Base-by-base conservation (phyloP, 345 rosid genomes). In the Aegle marmelos region DNA sequence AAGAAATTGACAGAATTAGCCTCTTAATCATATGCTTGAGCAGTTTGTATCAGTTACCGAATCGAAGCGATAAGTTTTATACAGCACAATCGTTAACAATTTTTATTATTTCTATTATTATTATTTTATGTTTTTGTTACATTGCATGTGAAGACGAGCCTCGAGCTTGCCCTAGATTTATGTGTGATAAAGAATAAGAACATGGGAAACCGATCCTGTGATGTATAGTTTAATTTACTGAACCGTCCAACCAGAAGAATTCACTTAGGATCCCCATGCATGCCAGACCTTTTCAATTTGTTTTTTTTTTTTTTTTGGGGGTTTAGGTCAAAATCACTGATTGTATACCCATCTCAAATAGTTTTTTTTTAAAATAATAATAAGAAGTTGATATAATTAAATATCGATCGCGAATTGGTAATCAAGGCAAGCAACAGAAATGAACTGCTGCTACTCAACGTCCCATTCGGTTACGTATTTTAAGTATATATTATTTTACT, bases 191-290 rank as follows among this genome's bases (percentile, higher is more conserved):
- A 30, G 6, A 2, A 65, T 33, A 7, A 3, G 45, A 33, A 28
- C 11, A 48, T 27, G 73, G 33, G 37, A 48, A 45, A 16, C 28
- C 10, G n/a, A 21, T 66, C 27, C 4, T 9, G 57, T 17, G 13
- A 2, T 9, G 0, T 22, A 65, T 19, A 19, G 34, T 34, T 34
- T 16, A 31, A 8, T 27, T 61, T 25, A 62, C 36, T n/a, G 28
- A 28, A 34, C 5, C 24, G 30, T 14, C 50, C n/a, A 72, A n/a
- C 14, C n/a, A 58, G 45, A 33, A 58, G 16, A 58, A 73, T 58
- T 72, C 76, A 58, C 54, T 73, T 73, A 2, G 76, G 76, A 73
- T 73, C 76, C 76, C 76, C 54, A 73, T 13, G 53, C 50, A 56
- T 22, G 25, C 66, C 14, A 14, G 36, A 7, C 17, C 54, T 34